Base-by-base conservation (phyloP, 768 basidiomycete genomes). In the Pisolithus tinctorius region DNA sequence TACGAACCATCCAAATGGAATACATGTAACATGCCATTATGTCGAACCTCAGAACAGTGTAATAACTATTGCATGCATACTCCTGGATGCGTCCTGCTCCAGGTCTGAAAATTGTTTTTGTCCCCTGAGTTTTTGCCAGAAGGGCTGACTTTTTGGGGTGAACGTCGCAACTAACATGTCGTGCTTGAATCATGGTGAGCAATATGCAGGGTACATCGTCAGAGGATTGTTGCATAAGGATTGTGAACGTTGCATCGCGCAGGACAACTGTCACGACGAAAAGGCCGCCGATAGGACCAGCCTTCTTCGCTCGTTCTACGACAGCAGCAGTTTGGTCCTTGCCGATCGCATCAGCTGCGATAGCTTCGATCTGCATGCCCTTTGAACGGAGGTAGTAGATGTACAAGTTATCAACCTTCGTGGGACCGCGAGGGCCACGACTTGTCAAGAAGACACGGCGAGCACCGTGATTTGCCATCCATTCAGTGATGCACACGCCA, bases 241-340 rank as follows among this genome's bases (percentile, higher is more conserved):
- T 67, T 20, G 65, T 63, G 40, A 69, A 69, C 17, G 60, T 63
- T 31, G 56, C 61, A 42, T 69, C 67, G 9, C 63, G 64, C 40
- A 69, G 68, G 25, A 69, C 66, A 23, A 67, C 61, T 1, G 67
- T 66, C 68, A 69, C 67, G 42, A 69, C 56, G 37, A 69, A 61
- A 44, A 66, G 49, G 26, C 68, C 68, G 39, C 68, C 68, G 23
- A 69, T 60, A 2, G 64, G 58, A 2, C 65, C 63, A 6, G 41
- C 54, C 25, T 58, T 52, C 40, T 55, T 52, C 1, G 67, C 59
- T 4, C 50, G 49, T 25, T 60, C 55, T 30, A 66, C 44, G 51
- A 69, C 55, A 3, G 50, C 27, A 7, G 59, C 51, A 4, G 63
- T 68, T 10, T 66, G 60, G 27, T 4, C 56, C 42, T 51, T 56